These are phyloP conservation scores for Clavariopsis aquatica DNA, from an alignment of 495 filamentous ascomycete genomes.

Conservation along the genomic window DNA sequence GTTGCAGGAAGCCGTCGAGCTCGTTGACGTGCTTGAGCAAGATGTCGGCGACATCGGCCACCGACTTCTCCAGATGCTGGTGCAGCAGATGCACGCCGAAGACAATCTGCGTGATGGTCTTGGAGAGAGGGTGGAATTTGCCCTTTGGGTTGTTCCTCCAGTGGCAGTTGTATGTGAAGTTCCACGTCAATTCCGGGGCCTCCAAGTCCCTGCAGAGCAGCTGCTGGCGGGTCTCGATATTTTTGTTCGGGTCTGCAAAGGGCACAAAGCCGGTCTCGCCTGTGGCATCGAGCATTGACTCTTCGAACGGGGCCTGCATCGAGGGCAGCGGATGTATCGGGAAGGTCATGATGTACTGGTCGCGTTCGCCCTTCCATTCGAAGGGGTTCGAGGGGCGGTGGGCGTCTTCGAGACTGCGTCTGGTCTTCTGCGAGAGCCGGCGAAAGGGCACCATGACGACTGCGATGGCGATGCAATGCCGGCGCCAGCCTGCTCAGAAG, in stretches of 20 bases:
- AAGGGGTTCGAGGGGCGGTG: constrained; percentile 12
- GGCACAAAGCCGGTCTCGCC: constrained; percentile 45
- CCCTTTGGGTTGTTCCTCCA: constrained; percentile 72
- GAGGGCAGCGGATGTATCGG: constrained; percentile 76
- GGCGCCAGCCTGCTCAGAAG: not conserved
- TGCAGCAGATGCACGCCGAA: constrained; percentile 91
- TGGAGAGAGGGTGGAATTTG: constrained; percentile 81
- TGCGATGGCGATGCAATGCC: not conserved
- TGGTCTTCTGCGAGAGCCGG: constrained; percentile 13
- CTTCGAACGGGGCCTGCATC: constrained; percentile 91
- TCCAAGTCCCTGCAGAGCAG: constrained; percentile 61
- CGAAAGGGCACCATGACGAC: constrained; percentile 29
- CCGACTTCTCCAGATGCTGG: constrained; percentile 81
- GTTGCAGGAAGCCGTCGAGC: constrained; percentile 84
- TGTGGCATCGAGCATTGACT: constrained; percentile 79
- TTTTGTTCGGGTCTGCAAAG: constrained; percentile 28
- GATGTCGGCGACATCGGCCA: constrained; percentile 82
- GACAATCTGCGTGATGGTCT: constrained; percentile 86
- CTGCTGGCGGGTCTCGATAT: constrained; percentile 58
- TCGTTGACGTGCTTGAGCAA: constrained; percentile 92
- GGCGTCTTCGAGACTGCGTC: constrained; percentile 14
- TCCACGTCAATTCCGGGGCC: constrained; percentile 49
- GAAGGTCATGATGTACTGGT: constrained; percentile 34
- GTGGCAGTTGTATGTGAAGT: constrained; percentile 64
- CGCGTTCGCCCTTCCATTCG: constrained; percentile 33